Percentiles rank a stretch among this genome's conserved stretches.
Evolutionary conservation across 345 rosid species (phyloP).

Genomic region (Hibiscus trionum): DNA sequence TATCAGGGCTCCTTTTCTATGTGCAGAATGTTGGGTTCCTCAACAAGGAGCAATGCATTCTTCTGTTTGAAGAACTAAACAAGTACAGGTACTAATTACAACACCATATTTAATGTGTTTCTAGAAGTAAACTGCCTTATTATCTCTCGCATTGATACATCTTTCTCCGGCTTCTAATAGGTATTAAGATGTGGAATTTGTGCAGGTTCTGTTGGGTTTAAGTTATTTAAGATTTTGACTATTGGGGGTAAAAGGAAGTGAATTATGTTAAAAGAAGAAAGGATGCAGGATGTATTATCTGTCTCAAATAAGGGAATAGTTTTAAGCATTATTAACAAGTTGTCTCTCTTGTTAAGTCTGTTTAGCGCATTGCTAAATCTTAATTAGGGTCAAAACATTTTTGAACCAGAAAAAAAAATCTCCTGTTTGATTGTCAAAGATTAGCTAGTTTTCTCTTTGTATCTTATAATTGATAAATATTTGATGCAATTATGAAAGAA

Average conservation of each 20-base stretch:
- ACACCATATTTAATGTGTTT: slow-evolving; percentile 5
- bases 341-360: neutral
- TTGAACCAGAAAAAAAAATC: neutral
- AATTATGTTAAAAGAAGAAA: neutral
- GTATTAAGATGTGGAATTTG: neutral
- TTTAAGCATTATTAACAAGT: neutral
- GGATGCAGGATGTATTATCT: neutral
- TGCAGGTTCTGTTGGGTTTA: neutral
- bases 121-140: neutral
- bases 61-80: slow-evolving; percentile 72
- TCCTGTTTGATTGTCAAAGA: neutral
- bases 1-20: slow-evolving; percentile 11
- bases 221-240: neutral
- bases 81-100: slow-evolving; percentile 60
- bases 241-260: neutral
- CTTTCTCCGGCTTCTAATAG: neutral
- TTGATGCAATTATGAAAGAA: neutral
- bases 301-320: neutral
- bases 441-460: neutral
- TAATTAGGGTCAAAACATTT: neutral
- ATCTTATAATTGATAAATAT: neutral
- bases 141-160: neutral
- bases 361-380: neutral
- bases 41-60: slow-evolving; percentile 64
- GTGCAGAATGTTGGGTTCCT: slow-evolving; percentile 56